Base-by-base conservation (phyloP, 306 rosid genomes). In the cucumber (Cucumis sativus) region DNA sequence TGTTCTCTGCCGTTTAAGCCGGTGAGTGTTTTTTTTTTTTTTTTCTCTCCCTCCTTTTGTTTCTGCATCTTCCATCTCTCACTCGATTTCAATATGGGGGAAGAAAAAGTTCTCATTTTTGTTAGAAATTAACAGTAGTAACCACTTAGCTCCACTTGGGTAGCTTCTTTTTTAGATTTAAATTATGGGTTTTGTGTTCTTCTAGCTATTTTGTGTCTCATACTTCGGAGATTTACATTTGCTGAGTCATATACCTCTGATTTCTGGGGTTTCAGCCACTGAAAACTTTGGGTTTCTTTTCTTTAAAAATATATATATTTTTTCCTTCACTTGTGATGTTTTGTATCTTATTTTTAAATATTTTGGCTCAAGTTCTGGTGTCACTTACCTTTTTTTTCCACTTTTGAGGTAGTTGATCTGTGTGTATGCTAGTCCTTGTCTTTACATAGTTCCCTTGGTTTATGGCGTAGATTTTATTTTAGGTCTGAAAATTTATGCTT, bases 1-100 rank as follows among this genome's bases (percentile, higher is more conserved):
- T 47, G 74, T 58, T 77, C 41, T 93, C 80, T 84, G 85, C 83
- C 91, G 83, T 86, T 84, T 84, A 79, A 80, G 37, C 81, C 84
- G 93, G 87, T 84, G 74, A 75, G 86, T 47, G 23, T n/a, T 12
- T 12, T 20, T 51, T 8, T 18, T 18, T 49, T 49, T 43, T 43
- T 1, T 9, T 43, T 10, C 11, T 43, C 3, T 43, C 2, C 52
- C 15, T 47, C 15, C 35, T 33, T 51, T 51, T n/a, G 8, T 35
- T 74, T 80, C 80, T 88, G 83, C 85, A 49, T 84, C 79, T 82
- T 84, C 86, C 70, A 62, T 69, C 47, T 82, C 86, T 77, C 88
- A n/a, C 66, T 65, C 79, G 82, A 79, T 85, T 82, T 67, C 30
- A 40, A n/a, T 39, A 39, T 1, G 79, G 59, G 79, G 68, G 75